Evolutionary conservation across 129 eudicot genomes (phyloP).

Genomic region (Centrapalus pauciflorus): DNA sequence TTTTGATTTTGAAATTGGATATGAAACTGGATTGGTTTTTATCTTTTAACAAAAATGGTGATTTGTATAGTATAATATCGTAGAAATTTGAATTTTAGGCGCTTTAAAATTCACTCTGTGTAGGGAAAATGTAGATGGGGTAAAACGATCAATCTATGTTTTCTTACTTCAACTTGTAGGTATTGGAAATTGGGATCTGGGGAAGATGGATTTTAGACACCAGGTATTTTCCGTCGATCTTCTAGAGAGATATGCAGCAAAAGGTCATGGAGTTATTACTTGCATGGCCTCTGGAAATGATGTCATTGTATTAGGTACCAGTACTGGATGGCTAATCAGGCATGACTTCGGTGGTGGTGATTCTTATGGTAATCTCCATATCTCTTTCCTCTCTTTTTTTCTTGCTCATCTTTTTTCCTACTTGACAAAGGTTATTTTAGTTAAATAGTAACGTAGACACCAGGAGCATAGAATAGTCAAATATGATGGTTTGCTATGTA

Average conservation of each 20-base stretch:
- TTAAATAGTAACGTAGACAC: background rate
- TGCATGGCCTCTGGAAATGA: slow-evolving; percentile 99
- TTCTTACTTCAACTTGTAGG: slow-evolving; percentile 13
- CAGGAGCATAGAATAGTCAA: no score
- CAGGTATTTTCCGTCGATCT: slow-evolving; percentile 86
- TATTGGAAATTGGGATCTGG: background rate
- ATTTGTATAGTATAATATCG: background rate
- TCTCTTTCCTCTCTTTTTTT: slow-evolving; percentile 3
- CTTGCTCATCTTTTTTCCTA: background rate
- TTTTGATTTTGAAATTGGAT: background rate
- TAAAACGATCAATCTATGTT: background rate
- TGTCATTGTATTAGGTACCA: slow-evolving; percentile 90
- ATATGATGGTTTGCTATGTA: background rate
- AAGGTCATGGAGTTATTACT: slow-evolving; percentile 87
- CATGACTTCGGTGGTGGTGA: slow-evolving; percentile 90
- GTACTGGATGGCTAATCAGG: slow-evolving; percentile 94
- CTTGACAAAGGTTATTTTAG: background rate
- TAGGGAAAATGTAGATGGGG: no score
- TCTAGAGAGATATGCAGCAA: slow-evolving; percentile 84
- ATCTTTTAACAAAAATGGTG: background rate
- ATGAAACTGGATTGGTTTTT: background rate
- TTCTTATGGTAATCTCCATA: slow-evolving; percentile 57
- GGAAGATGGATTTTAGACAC: slow-evolving; percentile 52
- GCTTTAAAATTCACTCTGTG: no score
- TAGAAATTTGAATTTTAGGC: no score